A percentile compares a stretch with the other conserved stretches of the same genome.
Evolutionary conservation across 345 rosid genomes (phyloP).

Genomic region (Syzygium grande): DNA sequence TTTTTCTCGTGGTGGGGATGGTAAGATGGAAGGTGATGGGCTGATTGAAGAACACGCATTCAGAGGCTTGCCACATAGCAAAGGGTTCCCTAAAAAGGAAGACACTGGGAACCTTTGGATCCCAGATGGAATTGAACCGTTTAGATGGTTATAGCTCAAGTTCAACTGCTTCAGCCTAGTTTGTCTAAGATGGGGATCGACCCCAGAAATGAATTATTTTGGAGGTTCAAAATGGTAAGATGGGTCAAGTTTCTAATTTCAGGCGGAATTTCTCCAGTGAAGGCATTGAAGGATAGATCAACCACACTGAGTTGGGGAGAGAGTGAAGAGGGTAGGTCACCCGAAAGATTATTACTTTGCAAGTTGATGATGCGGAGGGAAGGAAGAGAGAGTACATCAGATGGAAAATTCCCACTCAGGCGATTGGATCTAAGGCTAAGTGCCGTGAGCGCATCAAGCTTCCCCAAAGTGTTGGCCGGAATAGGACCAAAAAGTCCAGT

Average conservation of each 20-base stretch:
- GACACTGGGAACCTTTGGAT: constrained; percentile 56
- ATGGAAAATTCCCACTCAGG: constrained; percentile 61
- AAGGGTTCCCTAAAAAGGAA: constrained; percentile 60
- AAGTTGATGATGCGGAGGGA: constrained; percentile 56
- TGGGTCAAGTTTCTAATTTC: constrained; percentile 39
- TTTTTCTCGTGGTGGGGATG: constrained; percentile 1
- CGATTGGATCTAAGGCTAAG: constrained; percentile 77
- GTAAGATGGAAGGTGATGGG: constrained; percentile 26
- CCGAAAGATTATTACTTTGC: constrained; percentile 78
- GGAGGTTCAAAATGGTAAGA: constrained; percentile 51
- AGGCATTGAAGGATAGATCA: constrained; percentile 72
- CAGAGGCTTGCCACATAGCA: constrained; percentile 66
- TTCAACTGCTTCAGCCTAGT: constrained; percentile 54
- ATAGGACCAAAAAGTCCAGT: constrained; percentile 67
- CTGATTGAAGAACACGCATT: constrained; percentile 31
- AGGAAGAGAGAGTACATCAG: constrained; percentile 67
- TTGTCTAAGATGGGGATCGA: constrained; percentile 45
- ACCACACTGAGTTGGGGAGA: constrained; percentile 44
- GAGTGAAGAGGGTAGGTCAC: constrained; percentile 47
- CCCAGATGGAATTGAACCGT: constrained; percentile 66
- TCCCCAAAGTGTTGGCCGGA: constrained; percentile 68
- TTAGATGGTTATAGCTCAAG: constrained; percentile 67
- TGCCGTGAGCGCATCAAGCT: constrained; percentile 56
- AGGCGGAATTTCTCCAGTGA: constrained; percentile 56
- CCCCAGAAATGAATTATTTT: constrained; percentile 66